Evolutionary conservation across 495 filamentous ascomycete species (phyloP).

Genomic region (Oidiodendron maius): DNA sequence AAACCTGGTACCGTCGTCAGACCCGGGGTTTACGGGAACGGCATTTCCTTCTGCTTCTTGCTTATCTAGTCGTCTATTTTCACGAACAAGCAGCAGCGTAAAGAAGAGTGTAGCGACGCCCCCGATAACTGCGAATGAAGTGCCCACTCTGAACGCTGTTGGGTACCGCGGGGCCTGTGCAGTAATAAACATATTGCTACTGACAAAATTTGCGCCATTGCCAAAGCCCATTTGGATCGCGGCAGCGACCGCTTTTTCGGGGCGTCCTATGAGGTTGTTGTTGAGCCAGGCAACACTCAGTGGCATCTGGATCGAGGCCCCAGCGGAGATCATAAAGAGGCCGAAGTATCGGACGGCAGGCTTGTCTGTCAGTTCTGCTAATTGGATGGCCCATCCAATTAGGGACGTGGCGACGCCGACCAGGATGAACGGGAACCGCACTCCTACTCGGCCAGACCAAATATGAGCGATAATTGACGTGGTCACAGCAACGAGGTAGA

Average conservation of each 20-base stretch:
- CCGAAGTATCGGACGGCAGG: slow-evolving; percentile 63
- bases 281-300: slow-evolving; percentile 73
- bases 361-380: slow-evolving; percentile 45
- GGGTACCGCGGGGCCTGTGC: background rate
- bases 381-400: slow-evolving; percentile 60
- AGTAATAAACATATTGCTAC: background rate
- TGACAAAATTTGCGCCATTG: slow-evolving; percentile 41
- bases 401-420: slow-evolving; percentile 37
- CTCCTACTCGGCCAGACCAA: background rate
- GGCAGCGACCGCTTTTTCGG: slow-evolving; percentile 68
- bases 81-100: no score
- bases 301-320: slow-evolving; percentile 71
- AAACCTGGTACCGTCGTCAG: no score
- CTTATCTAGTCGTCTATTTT: no score
- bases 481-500: no score
- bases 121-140: no score
- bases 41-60: no score
- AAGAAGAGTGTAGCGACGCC: no score
- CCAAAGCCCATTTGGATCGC: slow-evolving; percentile 76
- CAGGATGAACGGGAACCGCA: slow-evolving; percentile 38
- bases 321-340: slow-evolving; percentile 59
- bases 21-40: no score
- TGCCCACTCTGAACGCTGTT: background rate
- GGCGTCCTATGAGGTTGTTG: slow-evolving; percentile 72
- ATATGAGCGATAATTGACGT: background rate